These are phyloP conservation scores for Aspergillus bertholletiae DNA, from an alignment of 495 filamentous ascomycete species.

Conservation along the genomic window DNA sequence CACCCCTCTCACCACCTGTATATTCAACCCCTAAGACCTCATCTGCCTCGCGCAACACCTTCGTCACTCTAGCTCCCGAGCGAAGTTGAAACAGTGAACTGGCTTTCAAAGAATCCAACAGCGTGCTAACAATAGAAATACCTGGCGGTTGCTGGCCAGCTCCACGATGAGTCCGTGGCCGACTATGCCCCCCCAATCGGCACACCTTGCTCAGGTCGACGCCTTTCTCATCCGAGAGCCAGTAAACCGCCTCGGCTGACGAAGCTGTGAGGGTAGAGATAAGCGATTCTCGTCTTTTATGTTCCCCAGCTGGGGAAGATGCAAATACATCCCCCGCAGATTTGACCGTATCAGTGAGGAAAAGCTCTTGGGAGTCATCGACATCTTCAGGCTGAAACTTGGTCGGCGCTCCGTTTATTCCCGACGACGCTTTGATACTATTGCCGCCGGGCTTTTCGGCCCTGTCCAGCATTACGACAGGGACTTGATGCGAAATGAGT, in stretches of 20 bases:
- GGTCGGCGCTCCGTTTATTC: slow-evolving; percentile 58
- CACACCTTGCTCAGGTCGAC: slow-evolving; percentile 53
- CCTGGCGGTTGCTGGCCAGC: slow-evolving; percentile 48
- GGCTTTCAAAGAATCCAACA: slow-evolving; percentile 41
- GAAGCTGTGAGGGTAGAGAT: slow-evolving; percentile 37
- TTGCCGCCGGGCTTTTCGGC: slow-evolving; percentile 57
- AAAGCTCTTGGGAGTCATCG: slow-evolving; percentile 26
- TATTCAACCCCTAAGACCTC: slow-evolving; percentile 21
- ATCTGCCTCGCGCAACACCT: slow-evolving; percentile 26
- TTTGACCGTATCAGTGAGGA: slow-evolving; percentile 50
- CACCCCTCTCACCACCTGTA: slow-evolving; percentile 3
- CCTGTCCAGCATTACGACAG: slow-evolving; percentile 51
- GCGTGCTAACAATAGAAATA: slow-evolving; percentile 45
- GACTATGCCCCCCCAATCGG: slow-evolving; percentile 50
- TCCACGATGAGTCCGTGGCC: slow-evolving; percentile 53
- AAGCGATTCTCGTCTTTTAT: slow-evolving; percentile 31
- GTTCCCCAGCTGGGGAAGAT: background rate
- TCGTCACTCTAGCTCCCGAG: slow-evolving; percentile 42
- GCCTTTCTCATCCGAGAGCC: slow-evolving; percentile 46
- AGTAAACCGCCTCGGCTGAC: slow-evolving; percentile 43
- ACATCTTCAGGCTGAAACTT: slow-evolving; percentile 37
- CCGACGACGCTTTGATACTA: slow-evolving; percentile 59
- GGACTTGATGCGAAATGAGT: slow-evolving; percentile 39
- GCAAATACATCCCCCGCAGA: slow-evolving; percentile 32
- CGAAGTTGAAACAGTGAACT: slow-evolving; percentile 42